Percentiles rank a stretch among this genome's conserved stretches.
These are phyloP conservation scores for Yarrowia hollandica DNA, from an alignment of 805 yeast species.

Conservation along the genomic window DNA sequence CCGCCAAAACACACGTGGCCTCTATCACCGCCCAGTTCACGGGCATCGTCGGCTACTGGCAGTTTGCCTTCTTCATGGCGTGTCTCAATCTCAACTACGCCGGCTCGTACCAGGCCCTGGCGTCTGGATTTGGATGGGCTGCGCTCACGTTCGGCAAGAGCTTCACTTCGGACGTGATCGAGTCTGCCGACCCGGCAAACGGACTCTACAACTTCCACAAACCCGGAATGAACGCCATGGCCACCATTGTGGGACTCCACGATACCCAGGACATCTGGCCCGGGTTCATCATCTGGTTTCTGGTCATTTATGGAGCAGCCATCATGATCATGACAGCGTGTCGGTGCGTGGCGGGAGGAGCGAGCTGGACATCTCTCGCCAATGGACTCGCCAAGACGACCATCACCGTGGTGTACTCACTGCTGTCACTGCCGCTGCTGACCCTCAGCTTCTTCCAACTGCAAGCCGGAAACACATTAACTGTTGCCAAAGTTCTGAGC, in stretches of 20 bases:
- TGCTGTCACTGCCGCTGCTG: constrained; percentile 31
- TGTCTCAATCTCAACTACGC: constrained; percentile 56
- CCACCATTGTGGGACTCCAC: constrained; percentile 34
- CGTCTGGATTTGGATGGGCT: constrained; percentile 56
- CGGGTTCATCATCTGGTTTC: constrained; percentile 40
- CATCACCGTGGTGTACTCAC: background rate
- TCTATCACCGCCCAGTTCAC: constrained; percentile 47
- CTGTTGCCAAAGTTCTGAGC: constrained; percentile 37
- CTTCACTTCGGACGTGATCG: constrained; percentile 32
- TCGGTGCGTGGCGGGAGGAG: background rate
- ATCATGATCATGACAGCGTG: constrained; percentile 33
- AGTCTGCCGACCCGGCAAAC: constrained; percentile 28
- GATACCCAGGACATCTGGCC: constrained; percentile 41
- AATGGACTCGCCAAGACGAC: constrained; percentile 34
- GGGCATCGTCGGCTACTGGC: constrained; percentile 49
- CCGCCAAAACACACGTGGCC: background rate
- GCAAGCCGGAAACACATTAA: constrained; percentile 37
- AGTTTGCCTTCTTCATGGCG: constrained; percentile 59
- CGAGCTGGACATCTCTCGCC: background rate
- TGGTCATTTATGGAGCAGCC: constrained; percentile 36
- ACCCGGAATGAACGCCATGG: constrained; percentile 35
- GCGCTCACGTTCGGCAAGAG: constrained; percentile 47
- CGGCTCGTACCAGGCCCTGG: constrained; percentile 59
- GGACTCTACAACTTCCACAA: constrained; percentile 31
- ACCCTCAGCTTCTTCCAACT: constrained; percentile 30